Evolutionary conservation across 345 rosid genomes (phyloP).

Genomic region (Brassica cretica): DNA sequence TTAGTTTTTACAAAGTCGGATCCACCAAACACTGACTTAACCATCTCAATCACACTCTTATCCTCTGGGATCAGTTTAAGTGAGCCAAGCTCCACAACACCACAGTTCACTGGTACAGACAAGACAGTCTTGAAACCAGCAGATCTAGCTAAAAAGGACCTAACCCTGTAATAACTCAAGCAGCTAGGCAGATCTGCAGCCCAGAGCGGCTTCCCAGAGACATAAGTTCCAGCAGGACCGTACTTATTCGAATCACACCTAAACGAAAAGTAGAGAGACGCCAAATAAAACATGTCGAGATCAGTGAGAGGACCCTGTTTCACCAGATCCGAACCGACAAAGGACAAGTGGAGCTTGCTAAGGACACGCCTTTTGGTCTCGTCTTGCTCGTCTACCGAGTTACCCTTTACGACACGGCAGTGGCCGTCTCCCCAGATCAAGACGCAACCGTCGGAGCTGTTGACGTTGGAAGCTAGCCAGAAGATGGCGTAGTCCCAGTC

Average conservation of each 20-base stretch:
- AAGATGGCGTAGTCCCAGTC: constrained; percentile 79
- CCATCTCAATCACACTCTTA: constrained; percentile 55
- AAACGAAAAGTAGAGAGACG: constrained; percentile 71
- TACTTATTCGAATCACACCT: constrained; percentile 48
- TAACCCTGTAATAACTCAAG: constrained; percentile 56
- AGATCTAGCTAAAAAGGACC: constrained; percentile 74
- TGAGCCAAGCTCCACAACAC: constrained; percentile 89
- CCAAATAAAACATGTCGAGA: constrained; percentile 70
- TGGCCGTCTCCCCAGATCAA: constrained; percentile 88
- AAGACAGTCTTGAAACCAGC: constrained; percentile 75
- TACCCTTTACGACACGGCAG: constrained; percentile 44
- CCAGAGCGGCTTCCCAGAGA: constrained; percentile 70
- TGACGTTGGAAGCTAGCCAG: constrained; percentile 61
- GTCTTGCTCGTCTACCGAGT: constrained; percentile 44
- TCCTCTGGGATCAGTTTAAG: constrained; percentile 68
- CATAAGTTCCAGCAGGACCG: constrained; percentile 65
- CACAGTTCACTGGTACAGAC: constrained; percentile 70
- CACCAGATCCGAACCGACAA: constrained; percentile 47
- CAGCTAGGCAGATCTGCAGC: constrained; percentile 53
- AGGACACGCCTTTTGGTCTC: constrained; percentile 69
- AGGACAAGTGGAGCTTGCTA: constrained; percentile 60
- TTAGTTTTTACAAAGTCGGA: constrained; percentile 53
- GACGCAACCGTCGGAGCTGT: constrained; percentile 64
- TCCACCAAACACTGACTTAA: constrained; percentile 59
- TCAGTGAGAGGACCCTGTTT: constrained; percentile 56